A percentile compares a stretch with the other conserved stretches of the same genome.
Conservation (phyloP, 192 early-diverging fungal species). For the Backusella sp. region DNA sequence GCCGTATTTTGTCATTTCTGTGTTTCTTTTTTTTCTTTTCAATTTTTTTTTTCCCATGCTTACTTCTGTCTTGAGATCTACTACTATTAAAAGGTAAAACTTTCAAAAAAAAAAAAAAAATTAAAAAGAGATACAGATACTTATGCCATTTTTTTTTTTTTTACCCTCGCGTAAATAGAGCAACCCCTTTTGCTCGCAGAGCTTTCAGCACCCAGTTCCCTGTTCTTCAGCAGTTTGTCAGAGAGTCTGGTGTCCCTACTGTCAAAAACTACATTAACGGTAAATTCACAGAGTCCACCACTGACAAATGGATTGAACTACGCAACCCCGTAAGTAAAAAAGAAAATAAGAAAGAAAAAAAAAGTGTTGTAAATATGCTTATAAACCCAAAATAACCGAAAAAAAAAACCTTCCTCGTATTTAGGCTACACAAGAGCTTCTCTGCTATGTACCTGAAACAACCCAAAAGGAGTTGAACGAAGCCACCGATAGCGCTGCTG, state of each 20-base stretch:
- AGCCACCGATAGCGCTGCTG: slow-evolving; percentile 66
- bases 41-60: slow-evolving; percentile 15
- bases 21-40: neutral
- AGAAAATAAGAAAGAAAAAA: neutral
- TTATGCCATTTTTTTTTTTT: neutral
- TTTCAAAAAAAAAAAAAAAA: neutral
- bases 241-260: slow-evolving; percentile 19
- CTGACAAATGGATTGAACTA: slow-evolving; percentile 85
- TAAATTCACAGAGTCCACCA: slow-evolving; percentile 86
- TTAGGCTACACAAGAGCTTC: slow-evolving; percentile 88
- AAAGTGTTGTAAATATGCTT: neutral
- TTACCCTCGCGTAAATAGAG: neutral
- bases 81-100: slow-evolving; percentile 10
- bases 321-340: slow-evolving; percentile 75
- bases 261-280: slow-evolving; percentile 86
- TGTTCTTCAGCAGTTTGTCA: slow-evolving; percentile 23
- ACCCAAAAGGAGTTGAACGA: slow-evolving; percentile 79
- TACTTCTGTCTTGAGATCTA: slow-evolving; percentile 7
- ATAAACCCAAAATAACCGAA: neutral
- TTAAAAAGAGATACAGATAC: no score
- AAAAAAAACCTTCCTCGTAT: neutral
- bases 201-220: slow-evolving; percentile 31
- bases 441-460: slow-evolving; percentile 85
- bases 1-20: neutral
- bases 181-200: slow-evolving; percentile 9